Percentiles rank a stretch among this genome's conserved stretches.
Evolutionary conservation across 805 yeast genomes (phyloP).

Genomic region (Myxozyma geophila): DNA sequence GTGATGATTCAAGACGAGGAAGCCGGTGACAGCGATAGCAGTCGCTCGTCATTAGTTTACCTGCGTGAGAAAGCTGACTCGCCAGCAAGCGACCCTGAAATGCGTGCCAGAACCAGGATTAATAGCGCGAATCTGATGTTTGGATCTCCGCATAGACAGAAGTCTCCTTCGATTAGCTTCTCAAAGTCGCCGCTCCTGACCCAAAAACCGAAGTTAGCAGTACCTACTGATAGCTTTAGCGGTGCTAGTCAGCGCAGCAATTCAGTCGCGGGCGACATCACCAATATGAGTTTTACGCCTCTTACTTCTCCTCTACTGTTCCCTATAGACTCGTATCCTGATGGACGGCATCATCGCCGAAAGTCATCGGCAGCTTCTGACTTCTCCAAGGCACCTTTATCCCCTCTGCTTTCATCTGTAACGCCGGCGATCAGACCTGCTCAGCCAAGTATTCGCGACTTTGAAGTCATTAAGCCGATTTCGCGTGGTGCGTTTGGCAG

Average conservation of each 20-base stretch:
- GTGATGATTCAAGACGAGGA: constrained; percentile 25
- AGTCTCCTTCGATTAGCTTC: constrained; percentile 31
- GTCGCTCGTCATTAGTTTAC: constrained; percentile 30
- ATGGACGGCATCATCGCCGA: constrained; percentile 38
- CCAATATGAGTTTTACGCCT: constrained; percentile 49
- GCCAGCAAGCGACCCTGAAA: constrained; percentile 34
- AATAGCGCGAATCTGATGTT: constrained; percentile 27
- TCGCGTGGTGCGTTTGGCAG: constrained; percentile 98
- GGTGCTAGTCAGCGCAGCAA: neutral
- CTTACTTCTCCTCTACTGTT: constrained; percentile 61
- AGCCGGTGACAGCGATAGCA: constrained; percentile 36
- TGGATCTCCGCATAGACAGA: constrained; percentile 35
- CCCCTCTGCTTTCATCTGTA: constrained; percentile 76
- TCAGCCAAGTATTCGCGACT: constrained; percentile 79
- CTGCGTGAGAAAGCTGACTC: constrained; percentile 36
- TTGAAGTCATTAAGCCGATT: constrained; percentile 88
- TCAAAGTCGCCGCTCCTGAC: constrained; percentile 27
- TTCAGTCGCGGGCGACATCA: constrained; percentile 1
- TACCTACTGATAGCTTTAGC: neutral
- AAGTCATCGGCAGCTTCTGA: constrained; percentile 42
- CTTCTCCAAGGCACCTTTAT: constrained; percentile 64
- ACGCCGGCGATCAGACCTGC: constrained; percentile 58
- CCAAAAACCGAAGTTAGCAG: constrained; percentile 17
- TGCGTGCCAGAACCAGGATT: constrained; percentile 16
- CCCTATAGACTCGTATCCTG: constrained; percentile 50